Percentiles rank a stretch among this genome's conserved stretches.
Conservation (phyloP, 257 asterid genomes). For the Capsicum baccatum region DNA sequence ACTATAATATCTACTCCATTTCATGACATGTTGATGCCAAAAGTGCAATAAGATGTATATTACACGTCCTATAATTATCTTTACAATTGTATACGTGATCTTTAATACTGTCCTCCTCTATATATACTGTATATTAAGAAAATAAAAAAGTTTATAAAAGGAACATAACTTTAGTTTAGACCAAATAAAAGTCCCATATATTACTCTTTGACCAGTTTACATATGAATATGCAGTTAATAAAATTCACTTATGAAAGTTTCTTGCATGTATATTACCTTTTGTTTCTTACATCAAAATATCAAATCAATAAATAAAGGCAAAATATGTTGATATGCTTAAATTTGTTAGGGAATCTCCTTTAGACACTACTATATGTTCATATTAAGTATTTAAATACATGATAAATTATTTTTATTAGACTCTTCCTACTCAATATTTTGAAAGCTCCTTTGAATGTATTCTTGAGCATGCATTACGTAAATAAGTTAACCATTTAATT, state of each 20-base stretch:
- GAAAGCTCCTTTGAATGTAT: no score
- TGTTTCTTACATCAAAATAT: fast-evolving
- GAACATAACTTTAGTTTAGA: not conserved
- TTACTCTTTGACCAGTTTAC: not conserved
- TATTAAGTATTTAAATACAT: no score
- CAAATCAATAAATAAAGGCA: no score
- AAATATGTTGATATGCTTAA: no score
- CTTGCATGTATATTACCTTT: not conserved
- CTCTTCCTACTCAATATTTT: no score
- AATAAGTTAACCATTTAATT: no score
- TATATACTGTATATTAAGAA: not conserved
- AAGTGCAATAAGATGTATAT: slow-evolving; percentile 11
- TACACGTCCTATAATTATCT: not conserved
- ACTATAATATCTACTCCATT: not conserved
- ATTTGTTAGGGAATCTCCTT: no score
- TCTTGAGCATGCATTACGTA: no score
- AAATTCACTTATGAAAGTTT: not conserved
- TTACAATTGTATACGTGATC: slow-evolving; percentile 11
- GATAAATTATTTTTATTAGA: no score
- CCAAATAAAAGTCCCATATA: not conserved
- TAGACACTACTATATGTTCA: no score
- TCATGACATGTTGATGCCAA: not conserved
- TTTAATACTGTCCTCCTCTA: not conserved
- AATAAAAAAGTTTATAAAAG: not conserved
- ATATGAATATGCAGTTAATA: not conserved